Conservation (phyloP, 768 basidiomycete species). For the Sistotremastrum suecicum region DNA sequence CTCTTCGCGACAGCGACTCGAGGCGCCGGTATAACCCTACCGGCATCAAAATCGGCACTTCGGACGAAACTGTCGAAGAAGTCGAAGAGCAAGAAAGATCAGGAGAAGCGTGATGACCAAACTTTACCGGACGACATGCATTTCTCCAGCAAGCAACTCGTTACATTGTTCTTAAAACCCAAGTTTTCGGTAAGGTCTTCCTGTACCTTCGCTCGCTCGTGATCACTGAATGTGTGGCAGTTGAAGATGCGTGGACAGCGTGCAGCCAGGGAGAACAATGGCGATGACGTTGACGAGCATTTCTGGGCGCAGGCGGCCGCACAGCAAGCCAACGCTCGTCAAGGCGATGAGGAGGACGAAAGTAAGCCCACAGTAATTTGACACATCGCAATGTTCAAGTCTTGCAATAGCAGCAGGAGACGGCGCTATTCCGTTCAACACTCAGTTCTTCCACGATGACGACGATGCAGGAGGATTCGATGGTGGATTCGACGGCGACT, state of each 20-base stretch:
- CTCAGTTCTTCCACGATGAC: constrained; percentile 95
- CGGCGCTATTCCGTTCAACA: constrained; percentile 69
- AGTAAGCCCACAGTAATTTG: constrained; percentile 26
- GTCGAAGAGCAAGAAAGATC: constrained; percentile 30
- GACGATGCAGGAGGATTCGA: constrained; percentile 59
- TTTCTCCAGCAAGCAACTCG: constrained; percentile 79
- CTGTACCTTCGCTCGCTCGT: neutral
- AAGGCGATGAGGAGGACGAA: constrained; percentile 45
- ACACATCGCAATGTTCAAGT: constrained; percentile 6
- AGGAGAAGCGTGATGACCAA: constrained; percentile 60
- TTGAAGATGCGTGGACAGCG: constrained; percentile 78
- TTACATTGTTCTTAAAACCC: constrained; percentile 91
- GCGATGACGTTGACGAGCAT: constrained; percentile 88
- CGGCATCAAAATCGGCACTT: constrained; percentile 33
- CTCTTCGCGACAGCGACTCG: constrained; percentile 69
- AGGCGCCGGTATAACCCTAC: constrained; percentile 53
- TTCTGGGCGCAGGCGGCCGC: constrained; percentile 97
- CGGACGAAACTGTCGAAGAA: constrained; percentile 30
- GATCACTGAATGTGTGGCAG: constrained; percentile 26
- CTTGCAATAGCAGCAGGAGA: constrained; percentile 24
- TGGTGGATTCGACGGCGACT: constrained; percentile 49
- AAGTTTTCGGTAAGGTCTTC: constrained; percentile 65
- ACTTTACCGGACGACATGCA: constrained; percentile 95
- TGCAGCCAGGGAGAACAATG: constrained; percentile 44
- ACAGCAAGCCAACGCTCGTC: constrained; percentile 51